Evolutionary conservation across 75 land plant species (phyloP).

Genomic region (Pseudotsuga menziesii): DNA sequence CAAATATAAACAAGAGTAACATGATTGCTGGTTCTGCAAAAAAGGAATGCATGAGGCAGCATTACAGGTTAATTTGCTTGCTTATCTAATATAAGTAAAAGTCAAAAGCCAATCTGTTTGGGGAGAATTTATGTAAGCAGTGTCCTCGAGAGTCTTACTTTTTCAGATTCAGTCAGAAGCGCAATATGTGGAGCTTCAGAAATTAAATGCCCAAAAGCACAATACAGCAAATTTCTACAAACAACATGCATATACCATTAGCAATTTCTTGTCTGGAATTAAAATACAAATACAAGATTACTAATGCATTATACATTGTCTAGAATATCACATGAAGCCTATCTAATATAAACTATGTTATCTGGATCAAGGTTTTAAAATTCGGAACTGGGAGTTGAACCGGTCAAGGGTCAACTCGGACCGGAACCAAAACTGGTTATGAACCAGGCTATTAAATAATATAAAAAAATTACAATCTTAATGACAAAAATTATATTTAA

Average conservation of each 20-base stretch:
- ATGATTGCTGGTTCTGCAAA: background rate
- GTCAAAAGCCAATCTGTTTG: background rate
- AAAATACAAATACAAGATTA: too few relatives aligned
- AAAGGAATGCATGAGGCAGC: background rate
- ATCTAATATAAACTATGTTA: too few relatives aligned
- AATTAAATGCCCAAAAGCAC: slow-evolving; percentile 64
- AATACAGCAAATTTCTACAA: slow-evolving; percentile 58
- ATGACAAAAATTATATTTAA: too few relatives aligned
- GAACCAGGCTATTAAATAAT: too few relatives aligned
- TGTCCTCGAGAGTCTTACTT: slow-evolving; percentile 35
- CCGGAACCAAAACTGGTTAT: too few relatives aligned
- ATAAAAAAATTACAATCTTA: too few relatives aligned
- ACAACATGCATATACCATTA: background rate
- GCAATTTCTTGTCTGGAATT: background rate
- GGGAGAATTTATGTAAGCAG: background rate
- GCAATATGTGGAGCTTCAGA: slow-evolving; percentile 61
- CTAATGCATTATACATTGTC: background rate
- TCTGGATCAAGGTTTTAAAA: too few relatives aligned
- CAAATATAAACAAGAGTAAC: slow-evolving; percentile 5
- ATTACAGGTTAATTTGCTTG: background rate
- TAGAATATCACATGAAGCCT: too few relatives aligned
- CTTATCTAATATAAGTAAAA: background rate
- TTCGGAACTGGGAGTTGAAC: too few relatives aligned
- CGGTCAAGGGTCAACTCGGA: too few relatives aligned
- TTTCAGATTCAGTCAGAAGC: slow-evolving; percentile 51